Base-by-base conservation (phyloP, 2,329 filamentous ascomycete species). In the Penicillium sp. region DNA sequence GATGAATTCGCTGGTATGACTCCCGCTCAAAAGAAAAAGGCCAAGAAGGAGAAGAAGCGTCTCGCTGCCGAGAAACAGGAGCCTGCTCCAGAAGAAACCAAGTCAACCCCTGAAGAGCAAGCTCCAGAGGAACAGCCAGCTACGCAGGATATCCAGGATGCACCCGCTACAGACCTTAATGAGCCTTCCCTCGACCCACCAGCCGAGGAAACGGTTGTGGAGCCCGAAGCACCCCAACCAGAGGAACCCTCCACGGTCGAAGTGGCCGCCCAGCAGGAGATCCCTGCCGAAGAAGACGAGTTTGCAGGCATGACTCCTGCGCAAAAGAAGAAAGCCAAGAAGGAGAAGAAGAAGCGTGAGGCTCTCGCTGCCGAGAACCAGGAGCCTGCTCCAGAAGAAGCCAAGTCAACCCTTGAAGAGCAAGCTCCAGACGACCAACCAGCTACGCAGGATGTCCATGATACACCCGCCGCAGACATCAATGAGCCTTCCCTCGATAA, bases 331-430 rank as follows among this genome's bases (percentile, higher is more conserved):
- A 61, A 63, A 50, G 56, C 55, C 29, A 64, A 62, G 57, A 64
- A 61, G 49, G 61, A 77, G 34, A 74, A 61, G 32, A 65, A 65
- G 53, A 65, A 63, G 50, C 52, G 53, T 31, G 57, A 62, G 27
- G 59, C 62, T n/a, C 47, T 61, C 16, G 61, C 62, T 22, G 52
- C n/a, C 5, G 36, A 39, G 18, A 13, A 39, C n/a, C n/a, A 39
- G n/a, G 14, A 13, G 7, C n/a, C 36, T 5, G 14, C 36, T 14
- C 7, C 55, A 36, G 56, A 40, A 29, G 55, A 59, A n/a, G 34
- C 45, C 11, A 56, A 63, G 5, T 9, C 38, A 16, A 38, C 46
- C 13, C 45, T 21, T 1, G 36, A 42, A 8, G 16, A 29, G 13
- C 49, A 51, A 2, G 18, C 9, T 3, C 39, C 34, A 4, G 46